Evolutionary conservation across 2,329 filamentous ascomycete species (phyloP).

Genomic region (Alternaria triticimaculans): DNA sequence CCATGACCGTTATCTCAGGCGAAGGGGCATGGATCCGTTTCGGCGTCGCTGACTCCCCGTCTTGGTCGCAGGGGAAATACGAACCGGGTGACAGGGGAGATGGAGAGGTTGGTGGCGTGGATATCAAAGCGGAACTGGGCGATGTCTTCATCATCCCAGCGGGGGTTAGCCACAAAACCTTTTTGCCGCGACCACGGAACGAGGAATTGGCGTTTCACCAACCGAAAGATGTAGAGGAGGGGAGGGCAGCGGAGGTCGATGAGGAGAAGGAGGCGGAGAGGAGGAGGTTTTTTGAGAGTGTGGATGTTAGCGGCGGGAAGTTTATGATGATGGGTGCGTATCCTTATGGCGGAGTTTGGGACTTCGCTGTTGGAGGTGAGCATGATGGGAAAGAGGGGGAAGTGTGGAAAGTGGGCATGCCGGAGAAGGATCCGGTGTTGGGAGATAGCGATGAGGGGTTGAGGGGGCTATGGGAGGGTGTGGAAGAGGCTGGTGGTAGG

Average conservation of each 20-base stretch:
- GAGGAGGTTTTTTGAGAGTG: slow-evolving; percentile 43
- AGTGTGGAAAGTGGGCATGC: slow-evolving; percentile 56
- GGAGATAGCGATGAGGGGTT: slow-evolving; percentile 49
- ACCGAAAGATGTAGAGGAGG: slow-evolving; percentile 47
- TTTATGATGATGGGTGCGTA: slow-evolving; percentile 68
- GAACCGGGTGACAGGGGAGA: slow-evolving; percentile 51
- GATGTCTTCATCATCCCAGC: slow-evolving; percentile 67
- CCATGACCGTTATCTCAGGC: slow-evolving; percentile 64
- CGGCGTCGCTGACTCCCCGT: slow-evolving; percentile 58
- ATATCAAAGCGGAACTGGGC: slow-evolving; percentile 57
- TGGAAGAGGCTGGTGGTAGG: background rate
- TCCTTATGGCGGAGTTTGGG: slow-evolving; percentile 57
- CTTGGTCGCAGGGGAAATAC: slow-evolving; percentile 4
- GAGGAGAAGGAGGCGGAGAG: slow-evolving; percentile 41
- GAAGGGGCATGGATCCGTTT: slow-evolving; percentile 60
- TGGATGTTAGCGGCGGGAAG: slow-evolving; percentile 50
- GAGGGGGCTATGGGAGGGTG: slow-evolving; percentile 44
- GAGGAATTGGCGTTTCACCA: slow-evolving; percentile 52
- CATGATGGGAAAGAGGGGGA: slow-evolving; percentile 50
- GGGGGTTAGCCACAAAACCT: slow-evolving; percentile 63
- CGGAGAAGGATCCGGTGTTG: slow-evolving; percentile 57
- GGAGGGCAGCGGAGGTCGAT: slow-evolving; percentile 21
- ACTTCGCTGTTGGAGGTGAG: slow-evolving; percentile 58
- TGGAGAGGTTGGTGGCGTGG: slow-evolving; percentile 58
- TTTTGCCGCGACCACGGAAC: slow-evolving; percentile 49